Evolutionary conservation across 768 basidiomycete genomes (phyloP), one percentile per base, ranked within the genome.

Genomic region (Termitomyces sp.): DNA sequence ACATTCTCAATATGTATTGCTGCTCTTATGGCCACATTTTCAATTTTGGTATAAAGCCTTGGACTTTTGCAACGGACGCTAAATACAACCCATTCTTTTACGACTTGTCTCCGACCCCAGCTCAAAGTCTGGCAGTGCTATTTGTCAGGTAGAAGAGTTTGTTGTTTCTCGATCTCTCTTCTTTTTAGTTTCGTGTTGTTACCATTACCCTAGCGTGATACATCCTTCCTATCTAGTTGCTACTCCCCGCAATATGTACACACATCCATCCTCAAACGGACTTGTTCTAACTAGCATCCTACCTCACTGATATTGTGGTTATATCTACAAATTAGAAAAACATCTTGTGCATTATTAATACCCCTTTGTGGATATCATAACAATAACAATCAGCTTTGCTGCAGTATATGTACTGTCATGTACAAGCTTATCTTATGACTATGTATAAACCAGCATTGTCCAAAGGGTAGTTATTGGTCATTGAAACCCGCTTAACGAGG

Each of bases 1-100:
- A 12, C 36, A 5, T 17, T 62, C 15, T 48, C 64, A 11, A 4
- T 62, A 34, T 62, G 46, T 37, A 29, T 47, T 32, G 56, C 64
- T 7, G 59, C 59, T 34, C 36, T 62, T 17, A 14, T 60, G 14
- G 51, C 56, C 31, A 34, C 47, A 20, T 14, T 57, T 20, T 51
- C 61, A 10, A 29, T 62, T 12, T 52, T 59, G 57, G 37, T 31
- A 29, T 64, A 47, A 56, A 15, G 47, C 20, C 37, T 17, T 25
- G 34, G 38, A 64, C 53, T 51, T 36, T 20, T 55, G 45, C 17
- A 10, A 29, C 10, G 38, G 29, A 42, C 42, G 17, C 54, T 40
- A 34, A 15, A n/a, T 31, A n/a, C 6, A 32, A 7, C 37, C 12
- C 42, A 9, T 34, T 46, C 29, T 8, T 43, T 29, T 45, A 40